Evolutionary conservation across 345 rosid species (phyloP).

Genomic region (Melaleuca quinquenervia): DNA sequence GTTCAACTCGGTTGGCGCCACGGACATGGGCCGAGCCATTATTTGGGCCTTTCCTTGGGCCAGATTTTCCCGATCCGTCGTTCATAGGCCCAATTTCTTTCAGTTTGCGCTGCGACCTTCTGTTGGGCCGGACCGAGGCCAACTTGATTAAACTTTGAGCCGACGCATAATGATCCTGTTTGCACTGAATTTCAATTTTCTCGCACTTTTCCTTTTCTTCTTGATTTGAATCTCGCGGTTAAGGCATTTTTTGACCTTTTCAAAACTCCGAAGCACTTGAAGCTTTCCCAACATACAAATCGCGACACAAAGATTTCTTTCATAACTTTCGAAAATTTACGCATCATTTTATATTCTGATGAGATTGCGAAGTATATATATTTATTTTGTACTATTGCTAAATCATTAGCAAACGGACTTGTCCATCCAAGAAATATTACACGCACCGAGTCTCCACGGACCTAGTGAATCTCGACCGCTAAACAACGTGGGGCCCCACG

Average conservation of each 20-base stretch:
- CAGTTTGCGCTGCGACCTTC: neutral
- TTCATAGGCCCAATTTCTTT: neutral
- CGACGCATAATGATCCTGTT: neutral
- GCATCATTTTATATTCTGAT: neutral
- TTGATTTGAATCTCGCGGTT: neutral
- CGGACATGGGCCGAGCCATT: neutral
- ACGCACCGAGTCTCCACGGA: neutral
- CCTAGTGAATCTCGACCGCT: neutral
- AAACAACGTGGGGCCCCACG: neutral
- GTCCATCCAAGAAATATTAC: neutral
- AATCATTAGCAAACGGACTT: neutral
- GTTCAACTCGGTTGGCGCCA: neutral
- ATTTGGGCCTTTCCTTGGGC: neutral
- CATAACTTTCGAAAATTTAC: neutral
- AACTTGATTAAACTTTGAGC: neutral
- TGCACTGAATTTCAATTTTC: neutral
- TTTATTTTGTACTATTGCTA: neutral
- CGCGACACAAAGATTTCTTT: neutral
- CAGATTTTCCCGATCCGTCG: rapidly evolving
- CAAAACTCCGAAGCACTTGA: neutral
- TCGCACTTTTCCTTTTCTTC: neutral
- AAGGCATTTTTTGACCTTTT: neutral
- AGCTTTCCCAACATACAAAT: neutral
- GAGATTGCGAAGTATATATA: neutral
- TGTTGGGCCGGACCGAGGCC: neutral